Base-by-base conservation (phyloP, 164 flowering plant species). In the Litsea cubeba region DNA sequence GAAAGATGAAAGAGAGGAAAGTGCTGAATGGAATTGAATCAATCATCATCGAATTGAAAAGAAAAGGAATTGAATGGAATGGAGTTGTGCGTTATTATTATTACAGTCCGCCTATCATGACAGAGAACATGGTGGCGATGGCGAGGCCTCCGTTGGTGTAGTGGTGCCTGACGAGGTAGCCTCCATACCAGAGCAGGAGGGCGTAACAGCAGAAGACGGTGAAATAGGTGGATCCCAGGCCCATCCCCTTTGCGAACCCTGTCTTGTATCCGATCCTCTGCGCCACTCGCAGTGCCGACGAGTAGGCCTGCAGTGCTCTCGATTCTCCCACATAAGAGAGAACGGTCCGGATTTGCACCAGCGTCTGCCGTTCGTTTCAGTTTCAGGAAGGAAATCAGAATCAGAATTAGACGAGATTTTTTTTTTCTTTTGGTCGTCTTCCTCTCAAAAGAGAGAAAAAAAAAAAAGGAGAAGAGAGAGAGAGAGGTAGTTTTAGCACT, bases 21-120 rank as follows among this genome's bases (percentile, higher is more conserved):
- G 5, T 30, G 35, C 35, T 30, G 35, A 4, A 30, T 30, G 35
- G 35, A 30, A 30, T 30, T 30, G 35, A 30, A 30, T 30, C 35
- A 30, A 30, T 30, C 35, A 30, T 30, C 35, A 30, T 30, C 35
- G 51, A 63, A 50, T 25, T 70, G 28, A 28, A 15, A 26, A 26
- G 3, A 26, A 26, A n/a, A 23, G 22, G 12, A 30, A 15, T 10
- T 26, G 30, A 40, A 50, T 12, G 62, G 26, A 65, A 51, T 54
- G 60, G n/a, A 14, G 60, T 15, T 54, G 60, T 12, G 4, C 18
- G 0, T 0, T 20, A 60, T 12, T n/a, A 57, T 25, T 82, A 97
- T 88, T 84, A 95, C 99, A 95, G 78, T 82, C 99, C 97, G 25
- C 98, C 98, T 12, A 95, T 85, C 98, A 93, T 93, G 40, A 95